Percentiles rank a stretch among this genome's conserved stretches.
phyloP scores from a whole-genome alignment of 116 monocot genomes.

The Posidonia oceanica region DNA sequence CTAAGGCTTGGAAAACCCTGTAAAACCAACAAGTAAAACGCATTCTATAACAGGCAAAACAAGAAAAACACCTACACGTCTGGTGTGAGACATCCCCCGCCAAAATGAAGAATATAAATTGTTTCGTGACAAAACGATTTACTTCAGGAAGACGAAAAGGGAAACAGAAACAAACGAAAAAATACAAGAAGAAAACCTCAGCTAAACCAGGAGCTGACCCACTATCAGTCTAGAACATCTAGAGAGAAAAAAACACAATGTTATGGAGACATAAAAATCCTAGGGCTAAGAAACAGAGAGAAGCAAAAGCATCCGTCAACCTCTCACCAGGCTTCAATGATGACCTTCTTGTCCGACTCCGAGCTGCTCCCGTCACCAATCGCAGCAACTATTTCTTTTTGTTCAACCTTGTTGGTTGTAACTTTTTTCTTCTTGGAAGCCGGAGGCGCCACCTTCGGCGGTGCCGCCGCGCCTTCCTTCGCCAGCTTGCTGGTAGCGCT shows the following conservation, averaged over 20 bases:
- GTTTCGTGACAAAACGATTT: too few relatives aligned
- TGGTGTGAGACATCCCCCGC: too few relatives aligned
- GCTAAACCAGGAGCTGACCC: not conserved
- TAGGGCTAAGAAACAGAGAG: not conserved
- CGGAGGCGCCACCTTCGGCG: not conserved
- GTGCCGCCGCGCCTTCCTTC: constrained; percentile 1
- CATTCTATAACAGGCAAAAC: too few relatives aligned
- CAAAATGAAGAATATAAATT: too few relatives aligned
- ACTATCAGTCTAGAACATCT: not conserved
- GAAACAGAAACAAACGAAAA: not conserved
- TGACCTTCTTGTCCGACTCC: not conserved
- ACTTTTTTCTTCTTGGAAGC: not conserved
- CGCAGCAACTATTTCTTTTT: not conserved
- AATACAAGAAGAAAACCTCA: not conserved
- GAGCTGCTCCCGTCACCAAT: not conserved
- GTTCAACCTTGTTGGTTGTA: not conserved
- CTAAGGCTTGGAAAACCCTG: too few relatives aligned
- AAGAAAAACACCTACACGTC: too few relatives aligned
- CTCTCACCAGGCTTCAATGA: constrained; percentile 12
- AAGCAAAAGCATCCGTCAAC: not conserved
- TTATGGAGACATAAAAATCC: too few relatives aligned
- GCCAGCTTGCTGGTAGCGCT: not conserved
- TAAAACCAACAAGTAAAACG: too few relatives aligned
- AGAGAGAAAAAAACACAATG: not conserved
- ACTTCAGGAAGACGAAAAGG: too few relatives aligned